Conservation (phyloP, 345 rosid genomes). For the Brassica rapa region DNA sequence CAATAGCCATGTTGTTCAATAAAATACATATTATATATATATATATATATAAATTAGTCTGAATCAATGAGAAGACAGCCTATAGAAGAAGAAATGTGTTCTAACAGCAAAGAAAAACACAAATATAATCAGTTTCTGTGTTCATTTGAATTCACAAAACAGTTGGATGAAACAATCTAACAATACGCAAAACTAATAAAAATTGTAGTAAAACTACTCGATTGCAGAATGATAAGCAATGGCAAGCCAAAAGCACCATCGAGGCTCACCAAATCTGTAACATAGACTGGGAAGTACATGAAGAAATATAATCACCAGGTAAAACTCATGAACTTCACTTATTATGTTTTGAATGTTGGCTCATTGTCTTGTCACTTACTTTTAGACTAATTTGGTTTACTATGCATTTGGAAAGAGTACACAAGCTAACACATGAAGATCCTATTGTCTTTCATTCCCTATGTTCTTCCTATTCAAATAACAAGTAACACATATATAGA, state of each 20-base stretch:
- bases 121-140: background rate
- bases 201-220: background rate
- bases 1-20: background rate
- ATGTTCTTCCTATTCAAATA: slow-evolving; percentile 8
- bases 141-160: background rate
- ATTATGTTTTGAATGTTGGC: background rate
- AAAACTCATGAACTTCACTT: background rate
- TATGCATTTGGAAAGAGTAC: background rate
- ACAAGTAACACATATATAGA: slow-evolving; percentile 1
- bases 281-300: background rate
- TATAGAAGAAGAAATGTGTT: background rate
- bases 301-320: background rate
- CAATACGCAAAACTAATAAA: background rate
- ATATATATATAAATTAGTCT: background rate
- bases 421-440: slow-evolving; percentile 19
- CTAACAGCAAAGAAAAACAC: background rate
- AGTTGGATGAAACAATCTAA: background rate
- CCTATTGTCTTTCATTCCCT: slow-evolving; percentile 8
- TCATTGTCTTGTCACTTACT: background rate
- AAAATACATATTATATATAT: no score
- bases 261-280: background rate
- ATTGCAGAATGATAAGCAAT: background rate
- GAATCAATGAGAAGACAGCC: background rate
- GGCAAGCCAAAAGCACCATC: background rate
- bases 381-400: background rate